Conservation (phyloP, 768 basidiomycete species). For the Tulasnella sp. region DNA sequence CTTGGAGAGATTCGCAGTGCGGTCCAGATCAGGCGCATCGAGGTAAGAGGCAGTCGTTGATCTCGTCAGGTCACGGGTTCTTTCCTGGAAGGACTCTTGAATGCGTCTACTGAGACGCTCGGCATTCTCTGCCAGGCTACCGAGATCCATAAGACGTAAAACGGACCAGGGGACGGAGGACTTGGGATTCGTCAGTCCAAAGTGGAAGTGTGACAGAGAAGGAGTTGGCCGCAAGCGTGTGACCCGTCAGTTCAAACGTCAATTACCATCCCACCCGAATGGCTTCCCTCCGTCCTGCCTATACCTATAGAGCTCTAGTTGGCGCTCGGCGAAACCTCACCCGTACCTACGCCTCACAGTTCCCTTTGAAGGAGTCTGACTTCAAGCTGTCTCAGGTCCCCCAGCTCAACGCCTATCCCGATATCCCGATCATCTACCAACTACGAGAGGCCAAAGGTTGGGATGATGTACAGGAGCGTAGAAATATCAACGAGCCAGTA, state of each 20-base stretch:
- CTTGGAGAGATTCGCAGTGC: constrained; percentile 65
- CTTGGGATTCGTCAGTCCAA: no score
- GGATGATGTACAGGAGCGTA: constrained; percentile 62
- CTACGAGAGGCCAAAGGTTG: constrained; percentile 52
- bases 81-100: constrained; percentile 72
- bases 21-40: constrained; percentile 59
- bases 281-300: constrained; percentile 3
- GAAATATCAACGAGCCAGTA: constrained; percentile 73
- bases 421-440: constrained; percentile 54
- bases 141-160: constrained; percentile 18
- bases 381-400: constrained; percentile 34
- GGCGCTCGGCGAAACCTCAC: not conserved
- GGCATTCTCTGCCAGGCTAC: constrained; percentile 61
- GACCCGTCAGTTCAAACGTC: constrained; percentile 1
- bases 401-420: constrained; percentile 60
- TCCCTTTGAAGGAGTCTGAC: constrained; percentile 1
- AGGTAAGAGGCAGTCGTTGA: constrained; percentile 46
- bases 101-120: constrained; percentile 69
- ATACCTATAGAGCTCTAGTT: not conserved
- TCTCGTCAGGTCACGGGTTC: constrained; percentile 58
- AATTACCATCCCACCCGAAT: not conserved
- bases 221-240: no score
- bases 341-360: not conserved
- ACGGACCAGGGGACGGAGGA: no score
- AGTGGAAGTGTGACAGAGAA: no score